Percentiles rank a stretch among this genome's conserved stretches.
These are phyloP conservation scores for Mortierella sp. DNA, from an alignment of 371 early-diverging fungal genomes.

Conservation along the genomic window DNA sequence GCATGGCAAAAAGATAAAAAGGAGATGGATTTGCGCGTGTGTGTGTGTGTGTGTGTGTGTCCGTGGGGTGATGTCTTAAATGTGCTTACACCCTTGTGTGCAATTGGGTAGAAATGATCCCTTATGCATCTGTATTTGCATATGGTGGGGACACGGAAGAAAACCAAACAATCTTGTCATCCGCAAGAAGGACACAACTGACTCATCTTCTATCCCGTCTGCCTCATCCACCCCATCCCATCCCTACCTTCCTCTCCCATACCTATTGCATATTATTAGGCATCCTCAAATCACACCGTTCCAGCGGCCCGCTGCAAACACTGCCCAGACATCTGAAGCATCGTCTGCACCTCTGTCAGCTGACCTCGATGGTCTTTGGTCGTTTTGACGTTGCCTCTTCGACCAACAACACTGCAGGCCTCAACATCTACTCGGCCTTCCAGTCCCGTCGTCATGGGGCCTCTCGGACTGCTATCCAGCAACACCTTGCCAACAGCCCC, in stretches of 20 bases:
- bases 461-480: conserved; percentile 43
- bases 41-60: not conserved
- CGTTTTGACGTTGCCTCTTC: conserved; percentile 70
- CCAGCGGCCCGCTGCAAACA: conserved; percentile 61
- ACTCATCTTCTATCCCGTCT: conserved; percentile 23
- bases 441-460: conserved; percentile 49
- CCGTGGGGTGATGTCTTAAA: not conserved
- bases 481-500: conserved; percentile 28
- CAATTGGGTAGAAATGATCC: not conserved
- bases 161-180: not conserved
- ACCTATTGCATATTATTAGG: conserved; percentile 45
- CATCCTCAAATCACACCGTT: conserved; percentile 68
- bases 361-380: conserved; percentile 73
- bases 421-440: conserved; percentile 47
- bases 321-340: conserved; percentile 67
- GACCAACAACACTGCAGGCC: conserved; percentile 42
- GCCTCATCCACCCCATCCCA: not conserved
- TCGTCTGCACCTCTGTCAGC: conserved; percentile 71
- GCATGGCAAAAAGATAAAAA: not conserved
- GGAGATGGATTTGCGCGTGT: not conserved
- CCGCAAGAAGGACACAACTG: conserved; percentile 19
- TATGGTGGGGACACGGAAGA: conserved; percentile 2
- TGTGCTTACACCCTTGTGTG: not conserved
- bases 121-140: not conserved
- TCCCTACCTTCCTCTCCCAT: not conserved